Evolutionary conservation across 306 rosid genomes (phyloP), one percentile per base, ranked within the genome.

Genomic region (Vigna nakashimae): DNA sequence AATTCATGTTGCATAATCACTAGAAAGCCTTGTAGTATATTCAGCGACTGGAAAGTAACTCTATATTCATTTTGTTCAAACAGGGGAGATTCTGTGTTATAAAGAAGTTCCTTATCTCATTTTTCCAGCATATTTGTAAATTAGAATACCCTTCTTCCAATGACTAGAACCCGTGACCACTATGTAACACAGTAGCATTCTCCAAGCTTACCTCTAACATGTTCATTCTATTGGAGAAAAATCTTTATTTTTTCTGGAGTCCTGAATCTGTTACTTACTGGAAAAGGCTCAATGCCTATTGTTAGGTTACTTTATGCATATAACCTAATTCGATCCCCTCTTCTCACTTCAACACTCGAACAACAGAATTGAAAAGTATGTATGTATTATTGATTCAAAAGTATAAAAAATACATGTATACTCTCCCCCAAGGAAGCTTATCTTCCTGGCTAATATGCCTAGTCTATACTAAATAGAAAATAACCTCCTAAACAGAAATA

Each of bases 71-170:
- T 45, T 43, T 43, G 11, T 10, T 16, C 50, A 12, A 11, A 11
- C 50, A 45, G 50, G 12, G 50, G 50, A 30, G 50, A 45, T 45
- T 45, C 5, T 10, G 14, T 45, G 50, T 45, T 45, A 12, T 43
- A 0, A 43, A 34, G 16, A 45, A 45, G 14, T 12, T 12, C 16
- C 50, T 11, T 56, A 46, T 63, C 79, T 50, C 17, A 24, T 42
- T 70, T 57, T 70, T 15, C 57, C 69, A 57, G 40, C 51, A 57
- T 62, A 62, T 69, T 42, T 42, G 45, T 80, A 55, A 62, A 51
- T 16, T 49, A 70, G 49, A 49, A 36, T 50, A 38, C 56, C 38
- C 60, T 80, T 43, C 24, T 51, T 73, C 2, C 9, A 42, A 10
- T 10, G 38, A 36, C 76, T 68, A 49, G 40, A 67, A 48, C 65